Evolutionary conservation across 2,329 filamentous ascomycete genomes (phyloP).

Genomic region (Hyphodiscus sp.): DNA sequence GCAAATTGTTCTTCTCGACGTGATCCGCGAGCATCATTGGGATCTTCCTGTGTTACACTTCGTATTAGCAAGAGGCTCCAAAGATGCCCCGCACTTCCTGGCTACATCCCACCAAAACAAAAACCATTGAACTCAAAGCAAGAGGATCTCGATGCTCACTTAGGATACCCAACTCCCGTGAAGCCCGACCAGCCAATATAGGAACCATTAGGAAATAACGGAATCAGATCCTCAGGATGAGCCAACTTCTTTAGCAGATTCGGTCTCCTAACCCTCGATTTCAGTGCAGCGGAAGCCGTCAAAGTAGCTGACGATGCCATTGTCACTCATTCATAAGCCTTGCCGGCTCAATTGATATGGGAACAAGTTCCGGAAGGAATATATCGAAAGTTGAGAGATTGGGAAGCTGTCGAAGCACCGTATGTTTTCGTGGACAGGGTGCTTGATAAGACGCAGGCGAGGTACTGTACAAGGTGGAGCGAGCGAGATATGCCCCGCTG

Average conservation of each 20-base stretch:
- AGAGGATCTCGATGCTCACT: slow-evolving; percentile 44
- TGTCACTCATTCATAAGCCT: background rate
- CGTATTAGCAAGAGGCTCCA: background rate
- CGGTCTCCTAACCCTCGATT: slow-evolving; percentile 67
- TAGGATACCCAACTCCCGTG: slow-evolving; percentile 84
- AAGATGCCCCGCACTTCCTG: background rate
- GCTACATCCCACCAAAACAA: background rate
- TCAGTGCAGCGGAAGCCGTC: slow-evolving; percentile 48
- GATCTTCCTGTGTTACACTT: slow-evolving; percentile 54
- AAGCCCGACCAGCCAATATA: slow-evolving; percentile 91
- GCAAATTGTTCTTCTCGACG: slow-evolving; percentile 78
- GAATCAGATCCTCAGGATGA: slow-evolving; percentile 70
- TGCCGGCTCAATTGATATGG: background rate
- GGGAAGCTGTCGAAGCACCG: slow-evolving; percentile 1
- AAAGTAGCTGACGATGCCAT: slow-evolving; percentile 25
- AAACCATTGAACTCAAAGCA: background rate
- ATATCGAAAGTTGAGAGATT: background rate
- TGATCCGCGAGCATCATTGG: slow-evolving; percentile 80
- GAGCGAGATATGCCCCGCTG: slow-evolving; percentile 7
- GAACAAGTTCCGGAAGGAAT: background rate
- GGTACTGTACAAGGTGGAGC: slow-evolving; percentile 3
- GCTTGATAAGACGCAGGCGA: background rate
- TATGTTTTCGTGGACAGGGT: slow-evolving; percentile 6
- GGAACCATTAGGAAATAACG: slow-evolving; percentile 75
- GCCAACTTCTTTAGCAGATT: slow-evolving; percentile 76